Conservation (phyloP, 2,329 filamentous ascomycete genomes). For the Aschersonia sp. region DNA sequence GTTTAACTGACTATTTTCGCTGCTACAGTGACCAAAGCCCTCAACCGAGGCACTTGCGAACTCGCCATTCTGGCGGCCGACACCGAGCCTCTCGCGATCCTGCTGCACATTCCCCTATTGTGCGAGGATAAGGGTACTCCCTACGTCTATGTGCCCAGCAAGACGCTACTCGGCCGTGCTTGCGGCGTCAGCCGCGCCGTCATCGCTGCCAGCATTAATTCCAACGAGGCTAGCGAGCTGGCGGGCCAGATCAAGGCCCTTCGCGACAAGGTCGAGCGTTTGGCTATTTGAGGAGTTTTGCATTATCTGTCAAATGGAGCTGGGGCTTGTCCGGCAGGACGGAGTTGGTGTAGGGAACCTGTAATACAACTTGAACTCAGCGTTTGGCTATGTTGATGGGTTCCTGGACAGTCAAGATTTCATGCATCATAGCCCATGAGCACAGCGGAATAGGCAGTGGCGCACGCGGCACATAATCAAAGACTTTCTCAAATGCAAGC, state of each 20-base stretch:
- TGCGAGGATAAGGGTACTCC: slow-evolving; percentile 62
- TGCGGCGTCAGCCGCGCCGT: slow-evolving; percentile 82
- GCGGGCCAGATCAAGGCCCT: slow-evolving; percentile 75
- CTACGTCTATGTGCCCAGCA: slow-evolving; percentile 58
- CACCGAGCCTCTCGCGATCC: slow-evolving; percentile 72
- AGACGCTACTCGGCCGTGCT: slow-evolving; percentile 77
- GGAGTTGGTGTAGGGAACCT: too few species aligned
- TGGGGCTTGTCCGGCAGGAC: too few species aligned
- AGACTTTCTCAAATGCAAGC: too few species aligned
- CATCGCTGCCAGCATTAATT: slow-evolving; percentile 78
- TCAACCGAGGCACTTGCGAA: slow-evolving; percentile 84
- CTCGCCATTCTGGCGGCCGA: slow-evolving; percentile 82
- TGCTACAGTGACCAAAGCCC: slow-evolving; percentile 53
- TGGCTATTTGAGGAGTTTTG: slow-evolving; percentile 59
- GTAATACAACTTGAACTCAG: too few species aligned
- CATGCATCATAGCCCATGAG: too few species aligned
- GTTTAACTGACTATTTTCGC: slow-evolving; percentile 2
- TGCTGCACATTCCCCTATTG: slow-evolving; percentile 78
- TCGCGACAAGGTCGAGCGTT: slow-evolving; percentile 89
- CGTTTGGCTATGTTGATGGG: too few species aligned
- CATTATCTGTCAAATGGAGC: too few species aligned
- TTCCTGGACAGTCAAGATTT: too few species aligned
- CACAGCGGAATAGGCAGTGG: too few species aligned
- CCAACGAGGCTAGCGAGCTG: slow-evolving; percentile 80
- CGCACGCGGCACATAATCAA: too few species aligned